A percentile compares a stretch with the other conserved stretches of the same genome.
Conservation (phyloP, 495 filamentous ascomycete genomes). For the Penicillium ucsense region DNA sequence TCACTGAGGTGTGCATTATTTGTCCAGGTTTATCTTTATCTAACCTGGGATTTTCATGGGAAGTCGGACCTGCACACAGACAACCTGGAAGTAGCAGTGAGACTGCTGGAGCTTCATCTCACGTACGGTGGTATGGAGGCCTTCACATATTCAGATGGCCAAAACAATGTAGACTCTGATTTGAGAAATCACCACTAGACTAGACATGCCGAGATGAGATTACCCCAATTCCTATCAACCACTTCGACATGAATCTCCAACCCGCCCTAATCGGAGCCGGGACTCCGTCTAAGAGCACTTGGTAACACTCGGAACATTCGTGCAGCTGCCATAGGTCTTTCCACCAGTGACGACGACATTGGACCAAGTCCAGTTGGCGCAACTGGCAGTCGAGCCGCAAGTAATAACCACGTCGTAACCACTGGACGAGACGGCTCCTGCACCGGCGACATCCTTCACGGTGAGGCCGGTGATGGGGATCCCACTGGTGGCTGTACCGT, state of each 20-base stretch:
- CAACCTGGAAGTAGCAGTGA: no score
- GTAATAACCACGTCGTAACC: constrained; percentile 43
- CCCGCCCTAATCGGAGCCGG: no score
- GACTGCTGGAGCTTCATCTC: no score
- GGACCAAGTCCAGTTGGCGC: constrained; percentile 36
- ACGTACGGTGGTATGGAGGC: no score
- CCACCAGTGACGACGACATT: constrained; percentile 41
- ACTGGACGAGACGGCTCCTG: constrained; percentile 19
- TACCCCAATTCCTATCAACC: background rate
- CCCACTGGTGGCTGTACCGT: constrained; percentile 44
- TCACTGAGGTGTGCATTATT: no score
- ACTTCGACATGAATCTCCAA: background rate
- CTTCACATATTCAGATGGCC: no score
- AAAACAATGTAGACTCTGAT: no score
- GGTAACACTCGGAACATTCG: constrained; percentile 29
- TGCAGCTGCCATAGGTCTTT: constrained; percentile 28
- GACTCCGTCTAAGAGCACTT: constrained; percentile 17
- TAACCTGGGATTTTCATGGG: no score
- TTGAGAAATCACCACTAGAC: no score
- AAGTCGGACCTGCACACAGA: no score
- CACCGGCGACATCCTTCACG: constrained; percentile 37
- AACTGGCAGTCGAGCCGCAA: constrained; percentile 32
- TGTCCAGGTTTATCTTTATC: no score
- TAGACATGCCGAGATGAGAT: no score
- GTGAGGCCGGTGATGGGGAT: constrained; percentile 48